Evolutionary conservation across 345 rosid genomes (phyloP), one percentile per base, ranked within the genome.

Genomic region (Theobroma cacao): DNA sequence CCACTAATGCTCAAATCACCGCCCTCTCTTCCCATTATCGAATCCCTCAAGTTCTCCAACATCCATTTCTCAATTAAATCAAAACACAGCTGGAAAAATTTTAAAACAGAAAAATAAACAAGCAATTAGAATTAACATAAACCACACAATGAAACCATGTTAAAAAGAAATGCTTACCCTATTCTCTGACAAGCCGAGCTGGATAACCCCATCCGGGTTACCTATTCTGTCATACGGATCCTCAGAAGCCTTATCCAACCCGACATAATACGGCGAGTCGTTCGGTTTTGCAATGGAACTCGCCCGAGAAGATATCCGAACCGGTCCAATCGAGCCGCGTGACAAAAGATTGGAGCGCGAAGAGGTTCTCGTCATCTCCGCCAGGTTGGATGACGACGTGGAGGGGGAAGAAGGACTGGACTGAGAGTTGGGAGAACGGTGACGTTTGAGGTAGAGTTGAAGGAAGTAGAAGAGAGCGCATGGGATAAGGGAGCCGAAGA

Each of bases 41-140:
- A 86, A 28, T 79, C 85, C 75, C 45, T 77, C 77, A 85, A 58
- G 83, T 93, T 93, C 79, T 91, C 92, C 77, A 82, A 80, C 83
- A 89, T 79, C 99, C 98, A 95, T 74, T 86, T 86, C 80, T 88
- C 93, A 30, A 95, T 88, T 92, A 95, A 92, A 89, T 93, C 98
- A 76, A 93, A 89, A 83, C 95, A 90, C 82, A 92, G 80, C 99
- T 95, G 77, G 77, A 79, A 58, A 26, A 15, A 28, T 0, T 20
- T 48, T 72, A 17, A 18, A 67, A 79, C 12, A 55, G 8, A 22
- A 5, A 4, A 70, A 24, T 17, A n/a, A 60, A 22, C 9, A 41
- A 36, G 20, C 18, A 64, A 62, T 17, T 4, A 11, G 41, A 38
- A 75, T 24, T 18, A 36, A 45, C 6, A 71, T 80, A 38, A 55